Evolutionary conservation across 2,329 filamentous ascomycete species (phyloP), one percentile per base, ranked within the genome.

Genomic region (Epicoccum sorghinum): DNA sequence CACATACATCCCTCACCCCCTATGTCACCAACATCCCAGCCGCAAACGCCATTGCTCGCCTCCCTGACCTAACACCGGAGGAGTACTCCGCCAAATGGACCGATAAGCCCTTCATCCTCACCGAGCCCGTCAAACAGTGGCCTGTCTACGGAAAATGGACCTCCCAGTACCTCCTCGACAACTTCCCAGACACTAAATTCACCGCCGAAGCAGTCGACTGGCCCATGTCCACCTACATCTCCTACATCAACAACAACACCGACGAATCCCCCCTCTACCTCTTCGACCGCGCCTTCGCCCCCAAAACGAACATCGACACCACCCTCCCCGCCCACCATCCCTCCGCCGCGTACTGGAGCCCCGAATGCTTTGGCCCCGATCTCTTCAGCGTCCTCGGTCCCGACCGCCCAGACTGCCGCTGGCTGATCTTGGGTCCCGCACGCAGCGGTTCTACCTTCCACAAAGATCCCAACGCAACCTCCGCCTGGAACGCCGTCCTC

Each of bases 181-280:
- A 80, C 56, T 91, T 92, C 70, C 79, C 82, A 0, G 76, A 87
- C 44, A 82, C 88, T 3, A 81, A 84, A 45, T 97, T 98, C 75
- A 86, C 91, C 36, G 93, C 93, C 8, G 95, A 98, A 80, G 89
- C 92, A 0, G 93, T 98, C 4, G 91, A 97, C 76, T 98, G 93
- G 93, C 85, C 87, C 0, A 83, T 96, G 58, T 79, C 82, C n/a
- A 89, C 85, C 0, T 98, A 98, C 72, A 79, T 87, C 58, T 80
- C 86, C 39, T 99, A 98, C 75, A 91, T 97, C 88, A 79, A 81
- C 37, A 83, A 89, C 69, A 93, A 85, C 69, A 78, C 78, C 14
- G 93, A 98, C 61, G 95, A 98, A 76, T 93, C 89, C 58, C 93
- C 93, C 0, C 76, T 98, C 1, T 98, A 98, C 71, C 83, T 98